phyloP scores from a whole-genome alignment of 352 stramenopile species.

The Globisporangium solare region DNA sequence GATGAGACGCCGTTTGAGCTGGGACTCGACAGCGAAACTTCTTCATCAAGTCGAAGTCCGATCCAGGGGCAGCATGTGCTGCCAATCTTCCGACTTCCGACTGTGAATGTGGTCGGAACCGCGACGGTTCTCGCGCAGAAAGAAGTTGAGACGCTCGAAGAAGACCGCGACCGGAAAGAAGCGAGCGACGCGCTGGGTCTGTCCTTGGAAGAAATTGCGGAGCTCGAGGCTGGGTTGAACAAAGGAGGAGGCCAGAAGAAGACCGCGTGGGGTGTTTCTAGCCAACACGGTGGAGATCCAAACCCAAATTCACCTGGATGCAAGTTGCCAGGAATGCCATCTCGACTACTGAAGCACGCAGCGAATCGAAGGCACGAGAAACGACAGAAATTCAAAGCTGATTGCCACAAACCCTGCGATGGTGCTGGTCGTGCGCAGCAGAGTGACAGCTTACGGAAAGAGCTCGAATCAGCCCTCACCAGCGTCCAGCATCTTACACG shows the following conservation, averaged over 20 bases:
- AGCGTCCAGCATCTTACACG: conserved; percentile 65
- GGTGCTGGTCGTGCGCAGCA: neutral
- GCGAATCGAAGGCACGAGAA: neutral
- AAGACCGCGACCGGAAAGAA: conserved; percentile 47
- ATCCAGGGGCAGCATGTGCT: conserved; percentile 42
- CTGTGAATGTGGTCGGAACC: conserved; percentile 41
- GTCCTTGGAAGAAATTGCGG: conserved; percentile 60
- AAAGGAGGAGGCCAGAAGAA: conserved; percentile 7
- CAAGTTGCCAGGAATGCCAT: conserved; percentile 5
- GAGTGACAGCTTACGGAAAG: conserved; percentile 32
- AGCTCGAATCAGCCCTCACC: conserved; percentile 51
- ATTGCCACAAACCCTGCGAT: neutral
- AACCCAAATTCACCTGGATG: neutral
- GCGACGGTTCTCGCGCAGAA: conserved; percentile 31
- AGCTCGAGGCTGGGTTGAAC: conserved; percentile 50
- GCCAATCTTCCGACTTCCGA: conserved; percentile 66
- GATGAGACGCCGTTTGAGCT: conserved; percentile 75
- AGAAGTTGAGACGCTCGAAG: conserved; percentile 38
- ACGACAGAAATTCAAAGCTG: neutral
- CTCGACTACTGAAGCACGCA: neutral
- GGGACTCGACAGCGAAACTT: conserved; percentile 25
- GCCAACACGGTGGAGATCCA: neutral
- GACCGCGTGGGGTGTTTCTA: neutral
- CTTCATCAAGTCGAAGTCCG: conserved; percentile 3
- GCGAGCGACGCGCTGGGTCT: conserved; percentile 64